A percentile compares a stretch with the other conserved stretches of the same genome.
Conservation (phyloP, 345 rosid species). For the Bretschneidera sinensis region DNA sequence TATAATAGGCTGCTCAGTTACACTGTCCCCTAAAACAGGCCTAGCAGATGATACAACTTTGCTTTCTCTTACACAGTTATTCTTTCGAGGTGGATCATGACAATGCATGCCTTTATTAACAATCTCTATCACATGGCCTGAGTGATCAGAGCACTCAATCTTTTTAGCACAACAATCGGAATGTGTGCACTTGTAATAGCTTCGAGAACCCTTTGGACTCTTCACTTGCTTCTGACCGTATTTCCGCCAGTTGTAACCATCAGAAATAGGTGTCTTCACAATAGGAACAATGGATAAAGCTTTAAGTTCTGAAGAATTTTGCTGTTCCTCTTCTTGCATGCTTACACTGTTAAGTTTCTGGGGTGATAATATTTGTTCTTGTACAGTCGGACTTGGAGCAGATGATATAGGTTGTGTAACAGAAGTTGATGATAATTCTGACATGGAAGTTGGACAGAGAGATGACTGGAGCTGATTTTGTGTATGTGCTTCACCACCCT, state of each 20-base stretch:
- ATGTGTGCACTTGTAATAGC: constrained; percentile 87
- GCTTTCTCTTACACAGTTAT: constrained; percentile 39
- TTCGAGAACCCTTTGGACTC: constrained; percentile 83
- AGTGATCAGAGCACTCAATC: constrained; percentile 69
- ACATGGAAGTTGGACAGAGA: constrained; percentile 26
- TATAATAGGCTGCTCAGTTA: constrained; percentile 28
- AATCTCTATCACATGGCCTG: constrained; percentile 63
- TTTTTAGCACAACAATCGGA: constrained; percentile 80
- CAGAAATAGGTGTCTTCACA: constrained; percentile 48
- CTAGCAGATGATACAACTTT: constrained; percentile 30
- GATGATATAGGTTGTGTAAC: constrained; percentile 43
- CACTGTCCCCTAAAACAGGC: constrained; percentile 28
- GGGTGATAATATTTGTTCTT: constrained; percentile 29
- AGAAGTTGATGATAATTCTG: constrained; percentile 49
- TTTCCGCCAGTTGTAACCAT: constrained; percentile 95
- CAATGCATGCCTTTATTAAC: constrained; percentile 79
- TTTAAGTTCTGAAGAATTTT: constrained; percentile 24
- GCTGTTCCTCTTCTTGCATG: constrained; percentile 22
- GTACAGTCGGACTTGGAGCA: constrained; percentile 40
- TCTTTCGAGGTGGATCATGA: constrained; percentile 80
- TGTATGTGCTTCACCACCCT: constrained; percentile 26
- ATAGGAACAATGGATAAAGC: constrained; percentile 27
- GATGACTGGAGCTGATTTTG: constrained; percentile 36
- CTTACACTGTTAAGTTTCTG: constrained; percentile 27
- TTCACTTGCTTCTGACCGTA: constrained; percentile 99